Evolutionary conservation across 345 rosid species (phyloP).

Genomic region (Brassica juncea): DNA sequence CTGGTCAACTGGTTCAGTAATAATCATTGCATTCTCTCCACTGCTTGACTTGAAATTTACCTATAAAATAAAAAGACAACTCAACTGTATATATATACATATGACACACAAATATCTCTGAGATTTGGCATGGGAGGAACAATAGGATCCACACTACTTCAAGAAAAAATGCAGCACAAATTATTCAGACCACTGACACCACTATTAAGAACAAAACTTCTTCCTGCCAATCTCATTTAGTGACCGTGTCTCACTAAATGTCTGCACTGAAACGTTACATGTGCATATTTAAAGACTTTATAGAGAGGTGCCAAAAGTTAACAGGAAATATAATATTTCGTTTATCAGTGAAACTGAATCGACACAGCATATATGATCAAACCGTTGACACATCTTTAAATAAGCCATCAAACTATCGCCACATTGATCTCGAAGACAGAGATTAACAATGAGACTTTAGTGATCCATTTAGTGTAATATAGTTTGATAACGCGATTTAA

Average conservation of each 20-base stretch:
- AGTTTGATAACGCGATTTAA: conserved; percentile 5
- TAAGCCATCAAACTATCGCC: background rate
- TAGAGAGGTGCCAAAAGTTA: background rate
- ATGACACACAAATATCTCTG: background rate
- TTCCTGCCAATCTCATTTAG: background rate
- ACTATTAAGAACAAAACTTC: background rate
- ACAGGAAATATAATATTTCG: background rate
- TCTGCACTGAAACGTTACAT: background rate
- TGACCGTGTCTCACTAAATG: background rate
- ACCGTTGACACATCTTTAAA: background rate
- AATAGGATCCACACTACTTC: background rate
- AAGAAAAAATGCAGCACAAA: background rate
- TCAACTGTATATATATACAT: background rate
- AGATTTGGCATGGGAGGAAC: background rate
- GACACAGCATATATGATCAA: background rate
- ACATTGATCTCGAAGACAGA: background rate
- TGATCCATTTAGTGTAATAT: background rate
- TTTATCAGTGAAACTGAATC: background rate
- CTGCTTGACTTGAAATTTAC: background rate
- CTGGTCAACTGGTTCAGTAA: background rate
- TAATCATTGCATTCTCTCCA: background rate
- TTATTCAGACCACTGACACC: background rate
- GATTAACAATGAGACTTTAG: background rate
- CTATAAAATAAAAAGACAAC: background rate
- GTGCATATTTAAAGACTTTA: background rate